Conservation (phyloP, 768 basidiomycete genomes). For the Fistulinella prunicolor region DNA sequence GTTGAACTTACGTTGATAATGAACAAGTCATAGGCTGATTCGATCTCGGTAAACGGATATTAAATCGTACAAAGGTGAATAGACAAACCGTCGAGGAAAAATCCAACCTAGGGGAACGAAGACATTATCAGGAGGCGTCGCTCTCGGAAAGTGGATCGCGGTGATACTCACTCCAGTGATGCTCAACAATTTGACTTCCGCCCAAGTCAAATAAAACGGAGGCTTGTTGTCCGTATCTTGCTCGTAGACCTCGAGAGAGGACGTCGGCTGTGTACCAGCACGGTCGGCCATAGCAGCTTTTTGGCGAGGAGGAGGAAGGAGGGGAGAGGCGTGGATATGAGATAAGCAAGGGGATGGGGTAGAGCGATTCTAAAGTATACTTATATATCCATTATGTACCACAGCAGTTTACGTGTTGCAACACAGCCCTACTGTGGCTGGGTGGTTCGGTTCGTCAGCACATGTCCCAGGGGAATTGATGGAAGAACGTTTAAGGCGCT, state of each 20-base stretch:
- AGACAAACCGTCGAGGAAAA: conserved; percentile 64
- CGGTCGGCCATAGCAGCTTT: conserved; percentile 11
- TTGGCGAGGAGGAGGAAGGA: neutral
- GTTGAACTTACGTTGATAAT: conserved; percentile 55
- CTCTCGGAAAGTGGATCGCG: neutral
- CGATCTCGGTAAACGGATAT: conserved; percentile 4
- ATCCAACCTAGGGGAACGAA: conserved; percentile 48
- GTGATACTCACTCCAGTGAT: conserved; percentile 54
- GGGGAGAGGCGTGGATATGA: neutral
- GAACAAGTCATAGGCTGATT: conserved; percentile 64
- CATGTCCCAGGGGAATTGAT: neutral
- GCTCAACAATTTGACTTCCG: conserved; percentile 58
- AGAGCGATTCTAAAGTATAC: neutral
- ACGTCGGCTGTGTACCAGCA: neutral
- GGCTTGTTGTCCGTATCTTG: conserved; percentile 30
- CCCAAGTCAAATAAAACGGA: conserved; percentile 38
- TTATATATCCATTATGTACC: neutral
- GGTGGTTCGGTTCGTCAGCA: neutral
- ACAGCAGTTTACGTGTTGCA: neutral
- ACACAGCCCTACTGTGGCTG: neutral
- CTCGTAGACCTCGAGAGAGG: conserved; percentile 29
- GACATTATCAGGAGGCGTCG: neutral
- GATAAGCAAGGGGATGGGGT: neutral
- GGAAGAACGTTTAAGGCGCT: conserved; percentile 12
- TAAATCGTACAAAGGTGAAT: neutral